Base-by-base conservation (phyloP, 2,329 filamentous ascomycete species). In the Botrytis byssoidea region DNA sequence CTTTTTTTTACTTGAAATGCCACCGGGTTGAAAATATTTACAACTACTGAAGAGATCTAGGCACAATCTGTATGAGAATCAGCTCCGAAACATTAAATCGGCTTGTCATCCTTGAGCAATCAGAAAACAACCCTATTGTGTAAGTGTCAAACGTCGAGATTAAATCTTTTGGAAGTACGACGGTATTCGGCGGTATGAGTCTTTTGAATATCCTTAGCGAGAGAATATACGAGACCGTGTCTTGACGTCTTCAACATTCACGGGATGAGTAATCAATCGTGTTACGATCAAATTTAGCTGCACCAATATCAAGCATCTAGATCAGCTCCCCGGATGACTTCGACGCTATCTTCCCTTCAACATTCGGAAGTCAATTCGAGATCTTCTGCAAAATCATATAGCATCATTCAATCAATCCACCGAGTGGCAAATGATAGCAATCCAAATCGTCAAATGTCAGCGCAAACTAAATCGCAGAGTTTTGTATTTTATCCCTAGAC, bases 31-130 rank as follows among this genome's bases (percentile, higher is more conserved):
- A 8, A 18, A 7, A 3, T 0, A 32, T 2, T 0, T 29, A 8
- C n/a, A 14, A 9, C 1, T 29, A 29, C 51, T 18, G 0, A 18
- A 29, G n/a, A 29, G 29, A 29, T 18, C 6, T 18, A 29, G 16
- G 0, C n/a, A 1, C 7, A 18, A 5, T n/a, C 12, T n/a, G 1
- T 3, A 0, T 7, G 4, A 7, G 6, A n/a, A 16, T 16, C 12
- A 16, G 25, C 25, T 16, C 2, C 48, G 4, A 55, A n/a, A n/a
- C 4, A 3, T n/a, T 3, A 0, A 55, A 55, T n/a, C 48, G 48
- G 16, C 1, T 16, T n/a, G 0, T n/a, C 12, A 6, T 55, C 25
- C 48, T 55, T 5, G 48, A 7, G 4, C 4, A 55, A n/a, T 16
- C 0, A 7, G 5, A 55, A n/a, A 14, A 55, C 1, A n/a, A 1